Percentiles rank a stretch among this genome's conserved stretches.
phyloP scores from a whole-genome alignment of 306 rosid genomes.

The Datisca glomerata region DNA sequence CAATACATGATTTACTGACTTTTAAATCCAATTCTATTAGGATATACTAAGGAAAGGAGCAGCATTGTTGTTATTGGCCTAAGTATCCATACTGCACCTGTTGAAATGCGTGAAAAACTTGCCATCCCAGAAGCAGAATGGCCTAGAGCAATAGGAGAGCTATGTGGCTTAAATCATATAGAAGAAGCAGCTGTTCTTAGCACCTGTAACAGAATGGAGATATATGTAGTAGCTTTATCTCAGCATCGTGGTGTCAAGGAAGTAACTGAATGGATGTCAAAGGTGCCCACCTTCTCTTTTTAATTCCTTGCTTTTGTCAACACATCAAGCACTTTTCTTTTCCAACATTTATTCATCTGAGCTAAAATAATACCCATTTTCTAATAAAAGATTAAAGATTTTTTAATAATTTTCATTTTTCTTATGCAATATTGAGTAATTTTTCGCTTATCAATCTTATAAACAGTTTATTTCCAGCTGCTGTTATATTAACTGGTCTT shows the following conservation, averaged over 20 bases:
- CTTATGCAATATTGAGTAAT: too few species aligned
- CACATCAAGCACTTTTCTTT: not conserved
- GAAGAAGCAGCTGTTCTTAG: constrained; percentile 99
- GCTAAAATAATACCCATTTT: too few species aligned
- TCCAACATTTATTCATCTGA: too few species aligned
- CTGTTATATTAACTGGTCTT: not conserved
- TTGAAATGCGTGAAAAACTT: constrained; percentile 97
- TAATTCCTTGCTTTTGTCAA: not conserved
- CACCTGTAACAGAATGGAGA: constrained; percentile 99
- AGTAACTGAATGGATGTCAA: constrained; percentile 98
- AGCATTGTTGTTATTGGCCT: constrained; percentile 93
- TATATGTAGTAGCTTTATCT: constrained; percentile 90
- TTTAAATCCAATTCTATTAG: constrained; percentile 23
- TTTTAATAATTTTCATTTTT: too few species aligned
- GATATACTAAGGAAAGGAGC: constrained; percentile 94
- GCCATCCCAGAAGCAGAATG: constrained; percentile 99
- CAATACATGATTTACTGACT: constrained; percentile 3
- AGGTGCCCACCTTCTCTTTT: constrained; percentile 27
- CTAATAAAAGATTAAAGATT: too few species aligned
- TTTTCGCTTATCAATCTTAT: too few species aligned
- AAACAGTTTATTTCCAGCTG: too few species aligned
- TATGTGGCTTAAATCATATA: constrained; percentile 79
- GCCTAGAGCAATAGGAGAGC: constrained; percentile 96
- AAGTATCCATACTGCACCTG: constrained; percentile 91
- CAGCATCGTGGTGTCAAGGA: constrained; percentile 99